A percentile compares a stretch with the other conserved stretches of the same genome.
Evolutionary conservation across 176 grass and related monocot genomes (phyloP).

Genomic region (Musa schizocarpa): DNA sequence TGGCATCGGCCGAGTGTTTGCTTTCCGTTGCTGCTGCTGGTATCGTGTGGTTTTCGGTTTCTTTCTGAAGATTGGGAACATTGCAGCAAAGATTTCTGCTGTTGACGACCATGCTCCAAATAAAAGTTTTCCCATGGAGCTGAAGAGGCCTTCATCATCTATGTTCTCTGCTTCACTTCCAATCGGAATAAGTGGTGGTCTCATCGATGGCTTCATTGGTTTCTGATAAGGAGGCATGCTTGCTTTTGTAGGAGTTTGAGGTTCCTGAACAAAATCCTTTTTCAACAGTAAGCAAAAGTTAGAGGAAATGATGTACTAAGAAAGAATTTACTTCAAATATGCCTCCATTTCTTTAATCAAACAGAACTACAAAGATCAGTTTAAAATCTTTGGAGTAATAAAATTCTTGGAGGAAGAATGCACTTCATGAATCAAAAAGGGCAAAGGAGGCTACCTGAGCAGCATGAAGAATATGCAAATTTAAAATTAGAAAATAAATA

Average conservation of each 20-base stretch:
- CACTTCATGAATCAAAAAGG: background rate
- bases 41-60: conserved; percentile 33
- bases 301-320: background rate
- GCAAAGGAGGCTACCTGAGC: background rate
- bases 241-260: conserved; percentile 28
- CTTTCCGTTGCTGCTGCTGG: conserved; percentile 38
- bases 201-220: conserved; percentile 48
- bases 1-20: conserved; percentile 55
- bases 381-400: background rate
- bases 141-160: conserved; percentile 74
- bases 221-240: conserved; percentile 62
- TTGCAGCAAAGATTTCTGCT: conserved; percentile 34
- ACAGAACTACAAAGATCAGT: no score
- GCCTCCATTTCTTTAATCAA: no score
- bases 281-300: background rate
- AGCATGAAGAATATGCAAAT: background rate
- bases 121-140: conserved; percentile 54
- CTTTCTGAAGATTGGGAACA: conserved; percentile 39
- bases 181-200: conserved; percentile 46
- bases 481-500: background rate
- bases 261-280: conserved; percentile 34
- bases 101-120: conserved; percentile 60
- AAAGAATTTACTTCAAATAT: no score
- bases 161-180: conserved; percentile 41
- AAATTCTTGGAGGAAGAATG: background rate